Conservation (phyloP, 1,284 basidiomycete genomes). For the Malassezia yamatoensis region DNA sequence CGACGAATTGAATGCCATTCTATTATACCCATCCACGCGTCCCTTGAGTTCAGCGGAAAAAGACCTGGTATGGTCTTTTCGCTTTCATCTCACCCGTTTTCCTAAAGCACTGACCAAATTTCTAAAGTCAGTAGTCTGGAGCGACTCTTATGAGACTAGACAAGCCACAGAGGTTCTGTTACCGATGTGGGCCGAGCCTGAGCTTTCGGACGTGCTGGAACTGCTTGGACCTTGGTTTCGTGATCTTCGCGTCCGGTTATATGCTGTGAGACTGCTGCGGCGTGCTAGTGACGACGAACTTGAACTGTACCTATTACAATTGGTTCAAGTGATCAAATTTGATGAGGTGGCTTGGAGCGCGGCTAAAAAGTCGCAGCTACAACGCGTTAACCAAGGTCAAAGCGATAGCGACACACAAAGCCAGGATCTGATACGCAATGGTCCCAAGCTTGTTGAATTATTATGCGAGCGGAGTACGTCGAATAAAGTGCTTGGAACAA, state of each 20-base stretch:
- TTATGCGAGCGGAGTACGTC: slow-evolving; percentile 72
- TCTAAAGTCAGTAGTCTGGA: slow-evolving; percentile 94
- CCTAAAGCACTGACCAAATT: slow-evolving; percentile 88
- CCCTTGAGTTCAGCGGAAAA: slow-evolving; percentile 80
- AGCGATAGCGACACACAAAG: slow-evolving; percentile 9
- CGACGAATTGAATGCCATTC: slow-evolving; percentile 79
- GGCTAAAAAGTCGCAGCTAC: too few species aligned
- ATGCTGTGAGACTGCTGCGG: slow-evolving; percentile 80
- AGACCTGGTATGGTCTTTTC: slow-evolving; percentile 94
- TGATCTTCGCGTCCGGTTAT: slow-evolving; percentile 81
- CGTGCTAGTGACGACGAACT: slow-evolving; percentile 95
- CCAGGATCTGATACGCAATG: not conserved
- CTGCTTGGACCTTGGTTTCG: slow-evolving; percentile 76
- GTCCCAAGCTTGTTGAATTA: slow-evolving; percentile 52
- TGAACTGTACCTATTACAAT: slow-evolving; percentile 79
- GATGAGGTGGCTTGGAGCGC: slow-evolving; percentile 20
- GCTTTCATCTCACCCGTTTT: slow-evolving; percentile 85
- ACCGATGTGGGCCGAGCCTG: slow-evolving; percentile 93
- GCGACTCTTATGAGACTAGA: slow-evolving; percentile 86
- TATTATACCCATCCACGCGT: slow-evolving; percentile 81
- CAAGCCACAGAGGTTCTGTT: slow-evolving; percentile 92
- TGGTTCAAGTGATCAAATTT: slow-evolving; percentile 86
- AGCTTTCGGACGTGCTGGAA: slow-evolving; percentile 90
- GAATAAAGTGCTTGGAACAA: slow-evolving; percentile 76
- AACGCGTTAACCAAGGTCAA: not conserved